Evolutionary conservation across 305 asterid genomes (phyloP).

Genomic region (Withania somnifera): DNA sequence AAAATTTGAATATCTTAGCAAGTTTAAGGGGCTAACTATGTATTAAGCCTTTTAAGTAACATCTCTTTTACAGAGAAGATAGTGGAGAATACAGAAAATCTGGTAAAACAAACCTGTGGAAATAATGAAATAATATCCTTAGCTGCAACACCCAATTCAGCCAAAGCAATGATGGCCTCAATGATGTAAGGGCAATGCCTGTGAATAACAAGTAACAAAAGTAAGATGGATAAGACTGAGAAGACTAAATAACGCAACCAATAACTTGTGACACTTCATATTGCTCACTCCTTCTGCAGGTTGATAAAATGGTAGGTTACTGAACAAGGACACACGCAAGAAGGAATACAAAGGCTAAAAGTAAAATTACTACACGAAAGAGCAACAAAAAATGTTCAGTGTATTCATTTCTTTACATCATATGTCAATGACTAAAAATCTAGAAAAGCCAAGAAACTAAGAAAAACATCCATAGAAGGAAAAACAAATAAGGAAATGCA

Average conservation of each 20-base stretch:
- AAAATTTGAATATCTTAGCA: too few relatives aligned
- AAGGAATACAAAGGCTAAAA: neutral
- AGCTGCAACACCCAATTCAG: constrained; percentile 78
- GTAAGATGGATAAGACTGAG: neutral
- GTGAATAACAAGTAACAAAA: constrained; percentile 11
- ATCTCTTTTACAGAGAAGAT: neutral
- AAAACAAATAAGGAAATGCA: neutral
- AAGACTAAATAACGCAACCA: neutral
- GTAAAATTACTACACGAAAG: neutral
- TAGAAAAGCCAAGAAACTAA: neutral
- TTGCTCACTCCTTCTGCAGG: neutral
- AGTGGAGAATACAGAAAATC: neutral
- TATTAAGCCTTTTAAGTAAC: neutral
- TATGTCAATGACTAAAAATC: neutral
- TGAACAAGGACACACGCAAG: neutral
- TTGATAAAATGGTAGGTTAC: neutral
- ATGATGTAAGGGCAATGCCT: constrained; percentile 80
- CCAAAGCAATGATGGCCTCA: constrained; percentile 86
- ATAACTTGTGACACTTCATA: neutral
- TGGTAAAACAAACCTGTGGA: constrained; percentile 59
- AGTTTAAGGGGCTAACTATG: too few relatives aligned
- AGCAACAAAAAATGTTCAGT: neutral
- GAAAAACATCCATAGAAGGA: neutral
- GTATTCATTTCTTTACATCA: neutral
- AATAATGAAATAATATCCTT: constrained; percentile 70